A percentile compares a stretch with the other conserved stretches of the same genome.
phyloP scores from a whole-genome alignment of 148 eudicot genomes.

The Cornus controversa region DNA sequence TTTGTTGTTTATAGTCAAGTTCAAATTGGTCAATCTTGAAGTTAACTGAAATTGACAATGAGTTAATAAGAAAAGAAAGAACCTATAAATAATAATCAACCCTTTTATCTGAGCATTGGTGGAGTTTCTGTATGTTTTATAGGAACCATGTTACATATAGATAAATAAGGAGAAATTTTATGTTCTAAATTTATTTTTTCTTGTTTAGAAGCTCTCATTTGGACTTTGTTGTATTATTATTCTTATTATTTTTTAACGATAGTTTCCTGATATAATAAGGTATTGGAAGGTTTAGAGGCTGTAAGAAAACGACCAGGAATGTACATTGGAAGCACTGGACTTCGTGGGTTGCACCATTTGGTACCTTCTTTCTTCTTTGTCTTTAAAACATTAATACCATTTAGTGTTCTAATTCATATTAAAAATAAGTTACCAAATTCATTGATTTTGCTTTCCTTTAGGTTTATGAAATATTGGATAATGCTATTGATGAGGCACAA shows the following conservation, averaged over 20 bases:
- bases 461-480: slow-evolving; percentile 97
- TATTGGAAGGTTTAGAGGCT: slow-evolving; percentile 89
- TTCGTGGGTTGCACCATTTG: slow-evolving; percentile 97
- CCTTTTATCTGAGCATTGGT: no score
- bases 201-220: background rate
- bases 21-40: no score
- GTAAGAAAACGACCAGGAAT: slow-evolving; percentile 98
- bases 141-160: no score
- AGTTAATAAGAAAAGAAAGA: no score
- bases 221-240: background rate
- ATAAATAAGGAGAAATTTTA: background rate
- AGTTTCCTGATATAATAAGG: slow-evolving; percentile 23
- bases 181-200: background rate
- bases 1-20: no score
- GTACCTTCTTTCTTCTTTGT: slow-evolving; percentile 32
- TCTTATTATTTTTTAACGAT: background rate
- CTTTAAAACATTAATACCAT: background rate
- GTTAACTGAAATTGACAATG: no score
- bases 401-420: background rate
- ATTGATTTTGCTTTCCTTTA: slow-evolving; percentile 25
- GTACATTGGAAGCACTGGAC: slow-evolving; percentile 98
- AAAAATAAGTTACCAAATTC: background rate
- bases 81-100: no score
- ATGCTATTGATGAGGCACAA: slow-evolving; percentile 94
- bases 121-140: no score